Evolutionary conservation across 2,329 filamentous ascomycete genomes (phyloP), one percentile per base, ranked within the genome.

Genomic region (Diaporthe aspalathi): DNA sequence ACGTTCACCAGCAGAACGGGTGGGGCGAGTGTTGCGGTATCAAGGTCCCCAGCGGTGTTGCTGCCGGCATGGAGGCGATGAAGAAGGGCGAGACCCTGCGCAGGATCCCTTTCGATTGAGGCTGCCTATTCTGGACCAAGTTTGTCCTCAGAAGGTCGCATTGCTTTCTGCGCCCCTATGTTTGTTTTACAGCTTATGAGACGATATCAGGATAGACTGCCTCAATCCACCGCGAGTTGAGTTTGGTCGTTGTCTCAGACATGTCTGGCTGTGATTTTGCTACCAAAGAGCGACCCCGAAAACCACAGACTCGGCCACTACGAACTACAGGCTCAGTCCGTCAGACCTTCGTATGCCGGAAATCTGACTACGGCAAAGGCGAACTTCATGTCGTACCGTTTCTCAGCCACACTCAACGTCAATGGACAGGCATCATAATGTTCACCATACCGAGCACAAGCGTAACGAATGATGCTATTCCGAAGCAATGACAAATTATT

Each of bases 1-100:
- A 94, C 81, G 88, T 91, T 73, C 92, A 96, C 81, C 88, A 91
- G 65, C 88, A 89, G 60, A 89, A 86, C 69, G 90, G 89, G 27
- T 99, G 96, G 93, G 95, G 95, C 6, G 96, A 99, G 81, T 99
- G 96, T 81, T 99, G 96, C 79, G 96, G 96, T 32, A 99, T 99
- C 81, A 95, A 97, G 77, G 96, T 99, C 20, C 97, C 96, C 0
- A 97, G 95, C 79, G 95, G 94, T 67, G 88, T 98, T 70, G 97
- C 95, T 35, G 97, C 96, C 0, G 94, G 94, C 17, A 92, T 94
- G 76, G 95, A 97, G 83, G 92, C 93, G 87, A 92, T 89, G 85
- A 98, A 97, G 84, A 87, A 86, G 68, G 90, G 81, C 8, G 85
- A 90, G 72, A 83, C 84, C 20, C 80, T 97, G 76, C 88, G 94